Evolutionary conservation across 495 filamentous ascomycete species (phyloP).

Genomic region (Aspergillus ellipticus): DNA sequence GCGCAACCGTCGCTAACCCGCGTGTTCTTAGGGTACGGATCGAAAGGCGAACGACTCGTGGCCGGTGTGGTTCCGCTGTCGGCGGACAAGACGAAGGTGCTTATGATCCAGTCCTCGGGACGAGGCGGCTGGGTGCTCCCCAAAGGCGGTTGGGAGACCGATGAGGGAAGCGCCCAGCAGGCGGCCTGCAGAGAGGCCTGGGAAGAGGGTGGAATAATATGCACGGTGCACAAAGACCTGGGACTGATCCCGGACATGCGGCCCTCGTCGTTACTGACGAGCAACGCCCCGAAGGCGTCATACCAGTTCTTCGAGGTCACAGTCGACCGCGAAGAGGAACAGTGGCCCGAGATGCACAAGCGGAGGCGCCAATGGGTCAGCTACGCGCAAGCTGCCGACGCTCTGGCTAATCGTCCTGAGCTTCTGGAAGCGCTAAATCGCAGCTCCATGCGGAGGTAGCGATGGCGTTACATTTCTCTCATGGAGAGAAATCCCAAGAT

Average conservation of each 20-base stretch:
- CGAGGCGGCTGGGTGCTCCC: conserved; percentile 92
- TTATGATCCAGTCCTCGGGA: conserved; percentile 88
- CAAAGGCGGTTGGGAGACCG: conserved; percentile 95
- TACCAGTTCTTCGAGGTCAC: conserved; percentile 88
- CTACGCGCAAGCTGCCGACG: conserved; percentile 73
- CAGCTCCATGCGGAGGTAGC: conserved; percentile 66
- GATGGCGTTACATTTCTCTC: conserved; percentile 16
- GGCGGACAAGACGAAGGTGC: conserved; percentile 69
- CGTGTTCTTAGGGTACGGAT: conserved; percentile 69
- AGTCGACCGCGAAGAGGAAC: conserved; percentile 73
- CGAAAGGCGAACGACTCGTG: conserved; percentile 90
- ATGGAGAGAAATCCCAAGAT: conserved; percentile 12
- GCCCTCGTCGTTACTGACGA: conserved; percentile 50
- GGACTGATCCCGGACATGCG: conserved; percentile 80
- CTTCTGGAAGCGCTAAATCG: conserved; percentile 79
- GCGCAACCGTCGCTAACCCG: conserved; percentile 12
- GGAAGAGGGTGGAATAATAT: conserved; percentile 93
- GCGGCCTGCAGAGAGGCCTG: conserved; percentile 84
- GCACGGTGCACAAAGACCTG: conserved; percentile 75
- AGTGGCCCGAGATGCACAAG: conserved; percentile 96
- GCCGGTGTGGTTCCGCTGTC: conserved; percentile 88
- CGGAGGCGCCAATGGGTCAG: conserved; percentile 84
- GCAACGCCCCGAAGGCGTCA: conserved; percentile 67
- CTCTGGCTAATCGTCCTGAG: conserved; percentile 77
- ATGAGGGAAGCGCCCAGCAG: conserved; percentile 69